Conservation (phyloP, 345 rosid genomes). For the Alliaria petiolata region DNA sequence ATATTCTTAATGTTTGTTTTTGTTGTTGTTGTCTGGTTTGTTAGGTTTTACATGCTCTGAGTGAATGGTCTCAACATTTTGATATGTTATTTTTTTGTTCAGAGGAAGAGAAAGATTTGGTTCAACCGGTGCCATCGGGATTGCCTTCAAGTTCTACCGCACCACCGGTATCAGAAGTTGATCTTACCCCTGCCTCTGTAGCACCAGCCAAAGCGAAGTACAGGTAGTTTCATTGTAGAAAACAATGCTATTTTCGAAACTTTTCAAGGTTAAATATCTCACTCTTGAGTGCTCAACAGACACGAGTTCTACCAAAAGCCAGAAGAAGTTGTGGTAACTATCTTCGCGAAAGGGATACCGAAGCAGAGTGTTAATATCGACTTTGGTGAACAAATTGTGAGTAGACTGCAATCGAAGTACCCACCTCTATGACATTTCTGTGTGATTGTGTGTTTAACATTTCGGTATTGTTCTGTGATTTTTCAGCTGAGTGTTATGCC, state of each 20-base stretch:
- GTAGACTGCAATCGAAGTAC: slow-evolving; percentile 37
- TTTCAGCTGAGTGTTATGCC: slow-evolving; percentile 78
- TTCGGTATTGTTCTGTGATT: background rate
- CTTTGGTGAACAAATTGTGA: slow-evolving; percentile 90
- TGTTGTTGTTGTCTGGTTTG: background rate
- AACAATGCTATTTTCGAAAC: background rate
- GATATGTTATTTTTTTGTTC: background rate
- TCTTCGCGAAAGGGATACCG: slow-evolving; percentile 81
- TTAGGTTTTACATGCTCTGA: background rate
- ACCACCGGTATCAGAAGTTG: background rate
- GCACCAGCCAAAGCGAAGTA: slow-evolving; percentile 43
- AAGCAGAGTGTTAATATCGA: slow-evolving; percentile 50
- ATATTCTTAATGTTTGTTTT: background rate
- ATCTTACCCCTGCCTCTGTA: slow-evolving; percentile 12
- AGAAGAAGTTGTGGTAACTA: slow-evolving; percentile 79
- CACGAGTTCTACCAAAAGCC: slow-evolving; percentile 89
- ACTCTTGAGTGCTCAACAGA: slow-evolving; percentile 34
- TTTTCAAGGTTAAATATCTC: background rate
- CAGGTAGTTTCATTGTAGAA: slow-evolving; percentile 37
- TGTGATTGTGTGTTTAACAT: background rate
- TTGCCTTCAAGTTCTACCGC: slow-evolving; percentile 3
- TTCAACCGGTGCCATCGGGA: background rate
- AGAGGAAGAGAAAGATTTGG: slow-evolving; percentile 35
- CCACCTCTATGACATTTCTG: background rate
- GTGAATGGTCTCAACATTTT: background rate